Evolutionary conservation across 129 eudicot genomes (phyloP).

Genomic region (Mikania micrantha): DNA sequence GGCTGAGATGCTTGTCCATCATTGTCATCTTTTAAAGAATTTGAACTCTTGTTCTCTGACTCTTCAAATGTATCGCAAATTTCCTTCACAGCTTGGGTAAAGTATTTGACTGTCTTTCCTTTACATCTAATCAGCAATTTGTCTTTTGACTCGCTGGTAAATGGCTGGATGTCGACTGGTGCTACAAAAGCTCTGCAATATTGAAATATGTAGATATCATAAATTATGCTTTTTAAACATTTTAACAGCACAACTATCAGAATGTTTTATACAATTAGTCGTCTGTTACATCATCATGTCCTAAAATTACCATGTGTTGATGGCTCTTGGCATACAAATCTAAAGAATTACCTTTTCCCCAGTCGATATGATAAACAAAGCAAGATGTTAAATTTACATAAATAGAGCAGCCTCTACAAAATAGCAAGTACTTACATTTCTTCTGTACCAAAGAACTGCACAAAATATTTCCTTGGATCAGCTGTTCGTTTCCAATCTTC

Average conservation of each 20-base stretch:
- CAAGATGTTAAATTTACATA: slow-evolving; percentile 5
- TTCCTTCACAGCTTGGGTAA: slow-evolving; percentile 72
- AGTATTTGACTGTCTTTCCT: slow-evolving; percentile 60
- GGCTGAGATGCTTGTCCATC: slow-evolving; percentile 36
- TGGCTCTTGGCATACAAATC: neutral
- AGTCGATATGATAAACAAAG: neutral
- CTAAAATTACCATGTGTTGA: neutral
- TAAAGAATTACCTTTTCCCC: neutral
- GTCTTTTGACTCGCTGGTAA: slow-evolving; percentile 54
- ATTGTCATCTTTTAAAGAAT: slow-evolving; percentile 34
- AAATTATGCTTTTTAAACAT: neutral
- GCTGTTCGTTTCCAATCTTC: slow-evolving; percentile 68
- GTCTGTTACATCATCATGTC: neutral
- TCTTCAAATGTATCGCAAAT: slow-evolving; percentile 60
- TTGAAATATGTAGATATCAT: slow-evolving; percentile 3
- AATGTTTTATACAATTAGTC: neutral
- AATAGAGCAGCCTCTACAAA: neutral
- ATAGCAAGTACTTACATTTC: slow-evolving; percentile 74
- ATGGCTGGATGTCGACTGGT: slow-evolving; percentile 67
- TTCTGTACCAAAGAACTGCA: slow-evolving; percentile 76
- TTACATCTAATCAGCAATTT: slow-evolving; percentile 50
- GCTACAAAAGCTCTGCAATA: slow-evolving; percentile 84
- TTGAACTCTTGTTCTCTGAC: slow-evolving; percentile 33
- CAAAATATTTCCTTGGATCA: slow-evolving; percentile 80
- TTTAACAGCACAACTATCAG: neutral